Base-by-base conservation (phyloP, 345 rosid genomes). In the Heritiera fomes region DNA sequence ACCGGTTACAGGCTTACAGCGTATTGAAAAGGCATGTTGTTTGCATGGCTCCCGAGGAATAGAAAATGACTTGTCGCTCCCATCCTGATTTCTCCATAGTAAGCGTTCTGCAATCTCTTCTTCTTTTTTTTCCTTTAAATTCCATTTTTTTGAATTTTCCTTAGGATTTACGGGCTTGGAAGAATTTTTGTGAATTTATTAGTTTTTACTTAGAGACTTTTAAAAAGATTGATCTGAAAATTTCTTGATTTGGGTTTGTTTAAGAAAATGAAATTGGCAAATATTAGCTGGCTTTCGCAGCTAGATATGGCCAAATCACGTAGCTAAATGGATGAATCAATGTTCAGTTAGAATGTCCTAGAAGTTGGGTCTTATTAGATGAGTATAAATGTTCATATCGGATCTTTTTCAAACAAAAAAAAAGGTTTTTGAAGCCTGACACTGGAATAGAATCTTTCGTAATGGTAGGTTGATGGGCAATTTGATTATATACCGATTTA, bases 21-120 rank as follows among this genome's bases (percentile, higher is more conserved):
- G 41, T 32, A 12, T 1, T 83, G 28, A 75, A 78, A 70, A 77
- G 41, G 79, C 87, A 77, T 20, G 87, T 87, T 46, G 88, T 88
- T 30, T 75, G 90, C 80, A 88, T 89, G 94, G 97, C 97, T 0
- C 93, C 94, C 2, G 92, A 90, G 30, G 94, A 86, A 79, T 92
- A 89, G 83, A 88, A 86, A 82, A 78, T 88, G 73, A 89, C 92
- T 75, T 89, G 94, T 75, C 88, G 90, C 2, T 82, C 47, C 90
- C 91, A 23, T 78, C 89, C 91, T 38, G 92, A 91, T 85, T 89
- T 89, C 73, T 90, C 94, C 23, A 88, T 88, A 13, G 90, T 88
- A 85, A 61, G 91, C 61, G 10, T 63, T 61, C 3, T 13, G 4
- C 15, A 62, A 32, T 62, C 41, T 62, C 43, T 32, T 62, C 6